These are phyloP conservation scores for Ascochyta pisi DNA, from an alignment of 2,329 filamentous ascomycete species.

Conservation along the genomic window DNA sequence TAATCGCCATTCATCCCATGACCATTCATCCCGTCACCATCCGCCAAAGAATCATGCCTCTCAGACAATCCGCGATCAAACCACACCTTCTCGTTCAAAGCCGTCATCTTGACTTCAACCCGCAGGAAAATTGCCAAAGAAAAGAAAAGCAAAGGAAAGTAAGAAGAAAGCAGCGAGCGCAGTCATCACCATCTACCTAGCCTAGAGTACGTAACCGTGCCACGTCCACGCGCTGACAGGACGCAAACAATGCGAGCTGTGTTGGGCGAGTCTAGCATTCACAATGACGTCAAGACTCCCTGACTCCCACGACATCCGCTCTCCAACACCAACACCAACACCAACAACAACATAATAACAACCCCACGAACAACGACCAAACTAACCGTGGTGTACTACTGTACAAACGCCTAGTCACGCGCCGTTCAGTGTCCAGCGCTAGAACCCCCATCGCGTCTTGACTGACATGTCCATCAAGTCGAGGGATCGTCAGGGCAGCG, in stretches of 20 bases:
- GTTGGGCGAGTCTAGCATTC: neutral
- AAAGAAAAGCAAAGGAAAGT: neutral
- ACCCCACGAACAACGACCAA: neutral
- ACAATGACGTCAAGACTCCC: slow-evolving; percentile 17
- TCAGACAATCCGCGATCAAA: slow-evolving; percentile 1
- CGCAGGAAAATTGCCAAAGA: neutral
- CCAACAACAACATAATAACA: neutral
- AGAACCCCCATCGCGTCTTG: no score
- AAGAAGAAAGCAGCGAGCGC: neutral
- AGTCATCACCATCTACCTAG: no score
- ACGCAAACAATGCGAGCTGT: no score
- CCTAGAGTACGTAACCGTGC: no score
- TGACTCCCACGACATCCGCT: neutral
- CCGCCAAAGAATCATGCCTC: slow-evolving; percentile 1
- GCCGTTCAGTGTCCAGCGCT: no score
- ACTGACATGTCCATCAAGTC: no score
- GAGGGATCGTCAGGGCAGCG: no score
- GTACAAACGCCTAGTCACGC: no score
- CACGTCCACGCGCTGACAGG: no score
- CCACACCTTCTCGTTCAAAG: slow-evolving; percentile 10
- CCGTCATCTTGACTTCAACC: neutral
- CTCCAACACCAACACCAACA: neutral
- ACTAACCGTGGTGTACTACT: neutral
- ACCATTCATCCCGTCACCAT: neutral
- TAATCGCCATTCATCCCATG: slow-evolving; percentile 4